Base-by-base conservation (phyloP, 2,329 filamentous ascomycete genomes). In the Sporothrix curviconia region DNA sequence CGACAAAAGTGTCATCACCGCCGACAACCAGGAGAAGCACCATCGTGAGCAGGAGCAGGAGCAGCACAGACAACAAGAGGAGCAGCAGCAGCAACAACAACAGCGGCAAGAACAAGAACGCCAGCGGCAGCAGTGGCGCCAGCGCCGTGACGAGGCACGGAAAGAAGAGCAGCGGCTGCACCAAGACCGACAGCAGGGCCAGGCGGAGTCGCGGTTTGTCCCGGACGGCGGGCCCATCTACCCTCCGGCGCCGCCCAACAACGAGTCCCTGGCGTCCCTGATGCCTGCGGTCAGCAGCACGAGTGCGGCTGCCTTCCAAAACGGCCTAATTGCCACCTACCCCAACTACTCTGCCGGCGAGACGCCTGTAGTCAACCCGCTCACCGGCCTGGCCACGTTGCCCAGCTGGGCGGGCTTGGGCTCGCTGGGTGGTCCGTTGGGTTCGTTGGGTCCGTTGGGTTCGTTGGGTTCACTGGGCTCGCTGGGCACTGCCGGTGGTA, bases 401-500 rank as follows among this genome's bases (percentile, higher is more conserved):
- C 40, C 52, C n/a, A 39, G 52, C 42, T 55, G 52, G 52, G 46
- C 52, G 7, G 25, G 30, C n/a, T 30, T 19, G 3, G 39, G 51
- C 4, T 22, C 52, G 11, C 9, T 39, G 14, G 30, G 39, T 3
- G 25, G 7, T 7, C 9, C n/a, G n/a, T n/a, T n/a, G n/a, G n/a
- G n/a, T n/a, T n/a, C n/a, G n/a, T n/a, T n/a, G n/a, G n/a, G n/a
- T n/a, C n/a, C n/a, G n/a, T n/a, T n/a, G n/a, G n/a, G n/a, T n/a
- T n/a, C n/a, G n/a, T n/a, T n/a, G n/a, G n/a, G n/a, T n/a, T n/a
- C n/a, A n/a, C n/a, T n/a, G n/a, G n/a, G n/a, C n/a, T n/a, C n/a
- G n/a, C n/a, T n/a, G n/a, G n/a, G n/a, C n/a, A n/a, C n/a, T n/a
- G n/a, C n/a, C n/a, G n/a, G n/a, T n/a, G n/a, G n/a, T n/a, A n/a